Conservation (phyloP, 768 basidiomycete genomes). For the Suillus hirtellus region DNA sequence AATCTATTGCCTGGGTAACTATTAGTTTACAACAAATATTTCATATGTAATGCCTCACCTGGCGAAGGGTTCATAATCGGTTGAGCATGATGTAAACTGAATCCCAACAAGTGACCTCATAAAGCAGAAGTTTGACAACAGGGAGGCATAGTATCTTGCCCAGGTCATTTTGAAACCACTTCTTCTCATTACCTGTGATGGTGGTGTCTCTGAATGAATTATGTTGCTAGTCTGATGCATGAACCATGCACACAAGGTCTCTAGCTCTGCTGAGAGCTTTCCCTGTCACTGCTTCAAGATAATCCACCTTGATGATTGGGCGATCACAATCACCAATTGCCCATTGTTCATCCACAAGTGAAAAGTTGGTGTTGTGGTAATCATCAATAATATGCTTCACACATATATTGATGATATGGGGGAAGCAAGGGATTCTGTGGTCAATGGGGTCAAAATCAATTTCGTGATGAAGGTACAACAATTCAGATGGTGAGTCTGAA, state of each 20-base stretch:
- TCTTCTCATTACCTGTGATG: constrained; percentile 3
- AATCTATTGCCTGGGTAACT: constrained; percentile 6
- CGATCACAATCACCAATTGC: background rate
- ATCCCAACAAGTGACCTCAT: constrained; percentile 42
- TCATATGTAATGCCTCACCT: background rate
- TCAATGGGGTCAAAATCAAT: background rate
- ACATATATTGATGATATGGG: background rate
- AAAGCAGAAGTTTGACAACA: constrained; percentile 18
- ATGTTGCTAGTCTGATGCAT: background rate
- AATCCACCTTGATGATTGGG: constrained; percentile 3
- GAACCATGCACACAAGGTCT: constrained; percentile 1
- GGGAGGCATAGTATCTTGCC: constrained; percentile 4
- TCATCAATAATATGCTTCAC: constrained; percentile 11
- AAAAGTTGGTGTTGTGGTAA: constrained; percentile 6
- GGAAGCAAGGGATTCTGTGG: background rate
- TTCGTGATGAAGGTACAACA: too few species aligned
- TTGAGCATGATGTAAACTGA: constrained; percentile 40
- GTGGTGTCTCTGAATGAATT: constrained; percentile 3
- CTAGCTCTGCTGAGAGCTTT: constrained; percentile 4
- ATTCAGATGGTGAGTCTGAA: too few species aligned
- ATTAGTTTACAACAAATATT: background rate
- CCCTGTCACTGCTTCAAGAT: background rate
- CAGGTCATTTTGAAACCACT: background rate
- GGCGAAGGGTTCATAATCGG: background rate
- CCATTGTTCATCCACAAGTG: background rate